Conservation (phyloP, 441 rosid genomes). For the Croton laevigatus region DNA sequence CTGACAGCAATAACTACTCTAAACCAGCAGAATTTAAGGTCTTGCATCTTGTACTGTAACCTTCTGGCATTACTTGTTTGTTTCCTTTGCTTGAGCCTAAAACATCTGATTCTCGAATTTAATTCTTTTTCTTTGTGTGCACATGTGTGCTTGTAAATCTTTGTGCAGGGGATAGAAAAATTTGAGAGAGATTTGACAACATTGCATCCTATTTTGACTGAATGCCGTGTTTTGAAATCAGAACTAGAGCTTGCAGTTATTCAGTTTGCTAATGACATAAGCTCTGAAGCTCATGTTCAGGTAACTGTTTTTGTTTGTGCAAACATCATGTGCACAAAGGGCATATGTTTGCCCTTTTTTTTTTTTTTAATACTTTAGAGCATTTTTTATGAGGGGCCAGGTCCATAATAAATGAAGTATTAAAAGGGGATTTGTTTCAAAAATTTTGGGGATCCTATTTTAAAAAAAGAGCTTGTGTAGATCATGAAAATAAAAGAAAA, state of each 20-base stretch:
- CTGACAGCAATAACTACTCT: constrained; percentile 76
- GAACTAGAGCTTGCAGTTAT: constrained; percentile 73
- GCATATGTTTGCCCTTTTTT: no score
- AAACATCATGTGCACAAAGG: background rate
- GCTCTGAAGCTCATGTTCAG: constrained; percentile 96
- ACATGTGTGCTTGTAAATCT: constrained; percentile 11
- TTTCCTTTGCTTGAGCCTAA: background rate
- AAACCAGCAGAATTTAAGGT: constrained; percentile 88
- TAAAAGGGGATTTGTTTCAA: no score
- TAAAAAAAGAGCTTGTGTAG: no score
- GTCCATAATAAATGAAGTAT: no score
- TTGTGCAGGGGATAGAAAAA: constrained; percentile 64
- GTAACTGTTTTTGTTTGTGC: constrained; percentile 28
- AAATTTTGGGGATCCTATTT: no score
- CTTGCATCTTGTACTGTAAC: constrained; percentile 12
- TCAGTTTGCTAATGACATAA: constrained; percentile 92
- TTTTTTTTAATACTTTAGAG: no score
- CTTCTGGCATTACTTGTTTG: constrained; percentile 9
- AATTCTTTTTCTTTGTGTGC: no score
- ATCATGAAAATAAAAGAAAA: no score
- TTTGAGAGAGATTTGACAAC: constrained; percentile 63
- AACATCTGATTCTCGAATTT: constrained; percentile 5
- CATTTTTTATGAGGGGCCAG: no score
- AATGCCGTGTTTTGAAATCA: constrained; percentile 86
- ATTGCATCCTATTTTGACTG: constrained; percentile 86